Conservation (phyloP, 495 filamentous ascomycete species). For the Hyaloscypha hepaticicola region DNA sequence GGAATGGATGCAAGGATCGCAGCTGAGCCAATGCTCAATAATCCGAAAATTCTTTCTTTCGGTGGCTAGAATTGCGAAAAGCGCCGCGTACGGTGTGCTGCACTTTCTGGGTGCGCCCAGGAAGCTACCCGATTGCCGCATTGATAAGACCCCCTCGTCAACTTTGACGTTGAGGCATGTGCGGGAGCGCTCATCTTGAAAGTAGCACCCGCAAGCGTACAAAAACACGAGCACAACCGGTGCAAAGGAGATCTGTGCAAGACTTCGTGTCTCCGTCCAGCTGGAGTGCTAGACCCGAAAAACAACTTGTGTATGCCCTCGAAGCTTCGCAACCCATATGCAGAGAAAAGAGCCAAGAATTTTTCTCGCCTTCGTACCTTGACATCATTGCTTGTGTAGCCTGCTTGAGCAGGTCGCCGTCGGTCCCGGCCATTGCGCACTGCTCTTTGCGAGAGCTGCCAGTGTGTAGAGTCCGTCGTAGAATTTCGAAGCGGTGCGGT, state of each 20-base stretch:
- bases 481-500: background rate
- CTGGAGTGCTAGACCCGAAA: background rate
- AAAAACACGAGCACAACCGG: background rate
- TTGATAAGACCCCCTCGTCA: constrained; percentile 35
- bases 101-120: constrained; percentile 14
- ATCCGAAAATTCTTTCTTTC: constrained; percentile 18
- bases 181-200: constrained; percentile 14
- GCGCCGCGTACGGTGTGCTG: constrained; percentile 15
- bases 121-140: constrained; percentile 31
- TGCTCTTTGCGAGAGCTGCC: constrained; percentile 18
- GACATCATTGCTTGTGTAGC: constrained; percentile 59
- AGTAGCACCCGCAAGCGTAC: background rate
- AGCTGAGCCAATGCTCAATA: constrained; percentile 10
- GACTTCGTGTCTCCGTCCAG: background rate
- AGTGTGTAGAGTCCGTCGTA: constrained; percentile 3
- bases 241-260: constrained; percentile 1
- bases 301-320: background rate
- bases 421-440: constrained; percentile 29
- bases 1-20: constrained; percentile 6
- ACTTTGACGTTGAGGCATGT: constrained; percentile 30
- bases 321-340: background rate
- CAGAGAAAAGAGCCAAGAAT: constrained; percentile 5
- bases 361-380: constrained; percentile 45
- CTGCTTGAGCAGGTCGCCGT: constrained; percentile 49
- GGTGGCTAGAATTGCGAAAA: constrained; percentile 21